Evolutionary conservation across 441 rosid species (phyloP).

Genomic region (Populus hybrid): DNA sequence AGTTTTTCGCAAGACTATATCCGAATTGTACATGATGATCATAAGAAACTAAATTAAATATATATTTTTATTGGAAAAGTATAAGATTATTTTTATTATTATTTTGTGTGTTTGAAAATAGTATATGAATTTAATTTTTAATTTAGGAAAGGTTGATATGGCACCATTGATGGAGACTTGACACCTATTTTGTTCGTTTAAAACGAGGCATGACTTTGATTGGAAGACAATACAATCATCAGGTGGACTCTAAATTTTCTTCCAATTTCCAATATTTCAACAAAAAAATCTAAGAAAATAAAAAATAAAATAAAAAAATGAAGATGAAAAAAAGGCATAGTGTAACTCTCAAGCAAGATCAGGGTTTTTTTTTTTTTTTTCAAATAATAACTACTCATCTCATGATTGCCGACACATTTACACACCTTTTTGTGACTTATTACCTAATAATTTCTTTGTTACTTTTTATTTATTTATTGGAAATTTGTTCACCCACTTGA

Average conservation of each 20-base stretch:
- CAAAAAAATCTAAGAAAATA: not conserved
- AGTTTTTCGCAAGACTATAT: too few relatives aligned
- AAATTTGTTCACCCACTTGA: not conserved
- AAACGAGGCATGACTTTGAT: not conserved
- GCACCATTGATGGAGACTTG: too few relatives aligned
- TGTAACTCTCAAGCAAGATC: not conserved
- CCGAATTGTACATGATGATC: not conserved
- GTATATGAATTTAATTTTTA: not conserved
- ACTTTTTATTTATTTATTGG: not conserved
- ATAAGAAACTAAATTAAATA: not conserved
- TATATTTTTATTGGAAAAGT: not conserved
- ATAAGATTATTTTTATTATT: not conserved
- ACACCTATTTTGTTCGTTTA: not conserved
- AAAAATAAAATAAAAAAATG: not conserved
- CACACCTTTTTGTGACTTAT: not conserved
- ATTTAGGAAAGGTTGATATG: not conserved
- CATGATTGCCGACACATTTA: not conserved
- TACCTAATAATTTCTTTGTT: not conserved
- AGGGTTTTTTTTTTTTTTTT: not conserved
- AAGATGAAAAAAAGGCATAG: not conserved
- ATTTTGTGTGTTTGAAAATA: not conserved
- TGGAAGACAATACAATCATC: not conserved
- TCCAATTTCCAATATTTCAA: too few relatives aligned
- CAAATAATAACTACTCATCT: not conserved
- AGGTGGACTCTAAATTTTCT: not conserved